Evolutionary conservation across 768 basidiomycete species (phyloP), one percentile per base, ranked within the genome.

Genomic region (Termitomyces sp.): DNA sequence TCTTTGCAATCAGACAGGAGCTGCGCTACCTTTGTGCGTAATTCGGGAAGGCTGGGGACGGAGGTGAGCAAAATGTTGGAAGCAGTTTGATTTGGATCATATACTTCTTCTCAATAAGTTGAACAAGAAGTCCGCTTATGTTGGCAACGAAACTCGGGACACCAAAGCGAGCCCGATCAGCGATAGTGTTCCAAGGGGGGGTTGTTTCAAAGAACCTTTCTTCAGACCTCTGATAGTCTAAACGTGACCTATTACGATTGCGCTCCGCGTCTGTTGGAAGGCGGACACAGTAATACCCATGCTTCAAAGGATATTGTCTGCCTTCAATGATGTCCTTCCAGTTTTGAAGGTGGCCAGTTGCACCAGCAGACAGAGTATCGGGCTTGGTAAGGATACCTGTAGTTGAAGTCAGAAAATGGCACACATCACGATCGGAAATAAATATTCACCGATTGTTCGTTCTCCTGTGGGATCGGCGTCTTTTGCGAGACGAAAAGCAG

Each of bases 361-460:
- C 72, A 10, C 83, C 84, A 0, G 60, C 43, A 0, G 70, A 65
- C 1, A 90, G 67, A 4, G 68, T 74, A 60, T 91, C 89, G 0
- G 86, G 83, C 61, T 90, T 90, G 0, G 88, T 90, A 10, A 89
- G 74, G 1, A 90, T 79, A 5, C 84, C 87, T 89, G 59, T 1
- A 8, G 8, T 16, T 9, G 0, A 24, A 44, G 20, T 54, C 13
- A 18, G 41, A 13, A 20, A 42, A 27, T 3, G 7, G 24, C 9
- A 34, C n/a, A 39, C 14, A 16, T 34, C 31, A 13, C 16, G 14
- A 34, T 37, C 59, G 31, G 16, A 8, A 6, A 8, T 37, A 8
- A 6, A 8, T 37, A 36, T 67, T 20, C 52, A 82, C 88, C 88
- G 56, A 89, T 87, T 0, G 85, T 90, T 0, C 88, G 76, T 36